These are phyloP conservation scores for Scedosporium dehoogii DNA, from an alignment of 2,329 filamentous ascomycete species.

Conservation along the genomic window DNA sequence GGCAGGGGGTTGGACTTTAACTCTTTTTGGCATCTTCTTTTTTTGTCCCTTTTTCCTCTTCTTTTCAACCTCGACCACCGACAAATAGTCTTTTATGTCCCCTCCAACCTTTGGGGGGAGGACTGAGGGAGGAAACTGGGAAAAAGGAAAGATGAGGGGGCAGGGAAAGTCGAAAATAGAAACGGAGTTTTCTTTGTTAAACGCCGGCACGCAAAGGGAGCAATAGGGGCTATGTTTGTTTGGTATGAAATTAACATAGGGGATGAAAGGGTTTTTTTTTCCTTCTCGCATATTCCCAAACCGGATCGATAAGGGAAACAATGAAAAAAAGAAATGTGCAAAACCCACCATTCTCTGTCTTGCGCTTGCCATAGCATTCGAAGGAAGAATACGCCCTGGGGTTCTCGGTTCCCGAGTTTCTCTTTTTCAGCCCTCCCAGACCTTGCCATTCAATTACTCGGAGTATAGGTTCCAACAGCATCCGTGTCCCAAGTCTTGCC, in stretches of 20 bases:
- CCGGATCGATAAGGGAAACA: background rate
- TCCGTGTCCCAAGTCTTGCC: background rate
- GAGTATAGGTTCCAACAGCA: background rate
- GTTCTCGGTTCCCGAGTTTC: background rate
- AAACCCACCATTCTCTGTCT: background rate
- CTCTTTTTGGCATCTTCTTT: background rate
- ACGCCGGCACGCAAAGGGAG: background rate
- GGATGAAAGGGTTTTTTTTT: background rate
- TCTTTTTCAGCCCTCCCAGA: background rate
- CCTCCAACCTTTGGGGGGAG: background rate
- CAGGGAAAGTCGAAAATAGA: background rate
- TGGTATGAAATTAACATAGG: background rate
- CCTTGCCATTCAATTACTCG: background rate
- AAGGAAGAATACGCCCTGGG: too few relatives aligned
- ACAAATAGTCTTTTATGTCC: background rate
- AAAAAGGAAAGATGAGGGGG: background rate
- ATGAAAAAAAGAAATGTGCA: conserved; percentile 8
- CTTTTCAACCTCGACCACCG: background rate
- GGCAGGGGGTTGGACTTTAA: background rate
- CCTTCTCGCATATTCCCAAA: background rate
- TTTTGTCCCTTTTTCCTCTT: background rate
- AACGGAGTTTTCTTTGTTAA: conserved; percentile 1
- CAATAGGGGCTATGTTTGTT: conserved; percentile 1
- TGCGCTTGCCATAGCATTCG: too few relatives aligned
- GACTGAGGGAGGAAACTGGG: background rate